These are phyloP conservation scores for Colletotrichum tropicicola DNA, from an alignment of 2,329 filamentous ascomycete species.

Conservation along the genomic window DNA sequence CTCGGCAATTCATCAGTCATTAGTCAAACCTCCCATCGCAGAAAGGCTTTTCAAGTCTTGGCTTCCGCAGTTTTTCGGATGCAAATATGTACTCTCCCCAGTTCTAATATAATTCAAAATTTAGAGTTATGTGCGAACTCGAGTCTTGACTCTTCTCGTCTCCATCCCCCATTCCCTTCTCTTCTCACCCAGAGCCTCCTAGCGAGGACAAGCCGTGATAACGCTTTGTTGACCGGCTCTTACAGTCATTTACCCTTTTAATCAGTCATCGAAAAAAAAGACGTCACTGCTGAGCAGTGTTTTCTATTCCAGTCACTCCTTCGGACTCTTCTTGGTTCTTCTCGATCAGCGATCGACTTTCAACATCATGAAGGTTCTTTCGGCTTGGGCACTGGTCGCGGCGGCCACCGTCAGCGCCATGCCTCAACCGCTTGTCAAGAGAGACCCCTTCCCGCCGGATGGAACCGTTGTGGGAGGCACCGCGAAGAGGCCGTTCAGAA, in stretches of 20 bases:
- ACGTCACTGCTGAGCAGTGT: slow-evolving; percentile 24
- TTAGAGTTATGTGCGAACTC: slow-evolving; percentile 12
- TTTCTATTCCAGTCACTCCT: slow-evolving; percentile 14
- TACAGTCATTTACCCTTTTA: slow-evolving; percentile 23
- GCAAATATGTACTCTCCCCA: slow-evolving; percentile 8
- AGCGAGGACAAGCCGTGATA: slow-evolving; percentile 21
- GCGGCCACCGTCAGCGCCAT: slow-evolving; percentile 19
- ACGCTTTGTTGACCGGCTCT: slow-evolving; percentile 7
- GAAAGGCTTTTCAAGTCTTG: slow-evolving; percentile 10
- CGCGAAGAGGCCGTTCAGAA: slow-evolving; percentile 16
- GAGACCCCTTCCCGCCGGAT: slow-evolving; percentile 21
- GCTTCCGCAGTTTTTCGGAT: not conserved
- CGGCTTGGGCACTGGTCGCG: slow-evolving; percentile 10
- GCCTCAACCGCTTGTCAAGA: slow-evolving; percentile 16
- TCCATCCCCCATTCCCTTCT: slow-evolving; percentile 4
- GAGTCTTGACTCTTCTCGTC: not conserved
- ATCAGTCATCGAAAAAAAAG: not conserved
- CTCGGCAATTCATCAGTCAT: slow-evolving; percentile 14
- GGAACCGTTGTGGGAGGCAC: slow-evolving; percentile 21
- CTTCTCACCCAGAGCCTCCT: slow-evolving; percentile 6
- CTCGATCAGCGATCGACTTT: not conserved
- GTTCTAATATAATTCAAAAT: slow-evolving; percentile 22
- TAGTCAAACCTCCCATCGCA: not conserved
- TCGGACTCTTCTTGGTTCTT: not conserved
- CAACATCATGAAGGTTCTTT: slow-evolving; percentile 19